These are phyloP conservation scores for Aspergillus neotritici DNA, from an alignment of 2,329 filamentous ascomycete species.

Conservation along the genomic window DNA sequence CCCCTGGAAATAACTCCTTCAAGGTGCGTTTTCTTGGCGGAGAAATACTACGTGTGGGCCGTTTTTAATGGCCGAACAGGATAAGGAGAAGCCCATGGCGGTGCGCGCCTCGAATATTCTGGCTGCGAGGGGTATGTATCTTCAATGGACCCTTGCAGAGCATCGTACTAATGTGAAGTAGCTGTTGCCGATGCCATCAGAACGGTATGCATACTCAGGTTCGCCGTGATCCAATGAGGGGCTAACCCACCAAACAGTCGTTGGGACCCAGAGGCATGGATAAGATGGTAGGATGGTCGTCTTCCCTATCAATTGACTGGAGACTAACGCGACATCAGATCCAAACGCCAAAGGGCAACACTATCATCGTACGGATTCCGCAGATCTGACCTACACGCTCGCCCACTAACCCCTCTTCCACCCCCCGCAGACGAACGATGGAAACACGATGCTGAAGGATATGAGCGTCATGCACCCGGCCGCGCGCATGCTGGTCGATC, in stretches of 20 bases:
- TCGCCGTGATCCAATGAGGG: constrained; percentile 27
- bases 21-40: constrained; percentile 44
- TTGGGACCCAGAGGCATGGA: constrained; percentile 96
- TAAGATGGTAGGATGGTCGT: constrained; percentile 64
- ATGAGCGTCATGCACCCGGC: constrained; percentile 99
- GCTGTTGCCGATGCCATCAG: constrained; percentile 96
- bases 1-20: constrained; percentile 60
- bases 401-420: constrained; percentile 23
- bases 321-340: constrained; percentile 51
- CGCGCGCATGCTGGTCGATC: constrained; percentile 96
- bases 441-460: constrained; percentile 97
- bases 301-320: not conserved
- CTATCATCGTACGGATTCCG: constrained; percentile 63
- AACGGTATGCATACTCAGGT: constrained; percentile 52
- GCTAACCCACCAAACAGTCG: constrained; percentile 51
- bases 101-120: constrained; percentile 96
- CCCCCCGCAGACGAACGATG: constrained; percentile 72
- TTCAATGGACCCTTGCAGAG: constrained; percentile 1
- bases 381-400: constrained; percentile 11
- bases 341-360: constrained; percentile 90
- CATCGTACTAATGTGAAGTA: constrained; percentile 38
- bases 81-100: constrained; percentile 98
- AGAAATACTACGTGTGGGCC: constrained; percentile 24
- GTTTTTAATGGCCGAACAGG: constrained; percentile 45
- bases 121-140: constrained; percentile 74